Base-by-base conservation (phyloP, 768 basidiomycete species). In the Trametes cinnabarina region DNA sequence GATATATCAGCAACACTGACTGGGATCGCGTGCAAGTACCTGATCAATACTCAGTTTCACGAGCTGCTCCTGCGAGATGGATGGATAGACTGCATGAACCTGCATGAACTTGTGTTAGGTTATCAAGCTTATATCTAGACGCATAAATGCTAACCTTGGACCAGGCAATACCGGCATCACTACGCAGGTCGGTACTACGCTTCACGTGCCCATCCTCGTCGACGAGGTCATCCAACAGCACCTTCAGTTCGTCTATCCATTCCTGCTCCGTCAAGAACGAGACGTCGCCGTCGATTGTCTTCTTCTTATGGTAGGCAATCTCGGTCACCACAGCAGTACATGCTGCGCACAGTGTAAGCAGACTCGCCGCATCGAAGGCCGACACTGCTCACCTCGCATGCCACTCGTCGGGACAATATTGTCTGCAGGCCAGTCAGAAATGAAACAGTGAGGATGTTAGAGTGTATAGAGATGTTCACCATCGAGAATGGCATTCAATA, bases 321-420 rank as follows among this genome's bases (percentile, higher is more conserved):
- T 85, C 83, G 0, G 85, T 86, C 3, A 85, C 83, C 25, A 85
- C 83, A 4, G 84, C 83, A 3, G 84, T 87, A 61, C 85, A 87
- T 8, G 85, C 85, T 85, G 55, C 9, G 30, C 28, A 41, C 6
- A 32, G 30, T 32, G 6, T 22, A 9, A 12, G 37, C 44, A 56
- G 28, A 40, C 14, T 22, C 6, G 40, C n/a, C 17, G 20, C n/a
- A n/a, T 4, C 3, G 9, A 19, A 4, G 7, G 17, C 19, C 4
- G n/a, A 50, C 30, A 19, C 2, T 30, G 47, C 50, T 28, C 56
- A 83, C 83, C 82, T 62, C 82, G 76, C 84, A 85, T 85, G 23
- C 84, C 84, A 58, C 82, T 84, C 4, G 85, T 86, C 4, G 85
- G 84, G 14, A 87, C 84, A 47, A 86, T 77, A 58, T 81, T 83